Conservation (phyloP, 1,284 basidiomycete genomes). For the Wolfiporia cocos region DNA sequence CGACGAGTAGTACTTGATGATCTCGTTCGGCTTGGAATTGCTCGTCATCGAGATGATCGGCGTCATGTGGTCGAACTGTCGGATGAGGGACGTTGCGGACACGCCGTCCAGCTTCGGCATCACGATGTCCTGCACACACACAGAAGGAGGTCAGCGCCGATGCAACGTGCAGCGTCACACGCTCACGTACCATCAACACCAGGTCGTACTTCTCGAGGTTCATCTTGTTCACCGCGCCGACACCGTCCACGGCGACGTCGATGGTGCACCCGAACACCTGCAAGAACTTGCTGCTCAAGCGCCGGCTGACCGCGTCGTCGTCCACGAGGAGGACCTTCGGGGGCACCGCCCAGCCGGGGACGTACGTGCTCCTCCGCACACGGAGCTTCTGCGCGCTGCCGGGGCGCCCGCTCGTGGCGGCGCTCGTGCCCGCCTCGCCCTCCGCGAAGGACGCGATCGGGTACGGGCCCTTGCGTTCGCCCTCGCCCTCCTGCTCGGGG, state of each 20-base stretch:
- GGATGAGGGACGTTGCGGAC: conserved; percentile 86
- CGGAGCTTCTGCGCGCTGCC: conserved; percentile 43
- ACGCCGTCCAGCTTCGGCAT: conserved; percentile 93
- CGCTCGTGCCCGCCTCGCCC: conserved; percentile 4
- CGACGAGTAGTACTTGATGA: conserved; percentile 87
- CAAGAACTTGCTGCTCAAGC: conserved; percentile 87
- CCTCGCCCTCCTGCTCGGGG: conserved; percentile 23
- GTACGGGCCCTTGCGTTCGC: conserved; percentile 20
- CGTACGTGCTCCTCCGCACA: conserved; percentile 71
- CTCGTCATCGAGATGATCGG: conserved; percentile 98
- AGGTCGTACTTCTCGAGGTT: conserved; percentile 93
- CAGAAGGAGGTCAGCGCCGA: not conserved
- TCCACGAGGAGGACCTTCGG: conserved; percentile 90
- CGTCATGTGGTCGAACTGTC: conserved; percentile 91
- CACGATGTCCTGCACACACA: conserved; percentile 69
- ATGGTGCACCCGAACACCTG: conserved; percentile 94
- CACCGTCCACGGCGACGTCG: conserved; percentile 91
- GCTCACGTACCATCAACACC: conserved; percentile 78
- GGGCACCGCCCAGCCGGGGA: conserved; percentile 85
- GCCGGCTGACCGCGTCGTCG: conserved; percentile 89
- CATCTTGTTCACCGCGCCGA: conserved; percentile 95
- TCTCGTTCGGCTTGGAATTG: conserved; percentile 87
- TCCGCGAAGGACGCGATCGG: conserved; percentile 13
- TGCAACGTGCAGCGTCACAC: no score
- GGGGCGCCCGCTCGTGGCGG: conserved; percentile 11